These are phyloP conservation scores for Aspergillus brunneoviolaceus DNA, from an alignment of 2,329 filamentous ascomycete species.

Conservation along the genomic window DNA sequence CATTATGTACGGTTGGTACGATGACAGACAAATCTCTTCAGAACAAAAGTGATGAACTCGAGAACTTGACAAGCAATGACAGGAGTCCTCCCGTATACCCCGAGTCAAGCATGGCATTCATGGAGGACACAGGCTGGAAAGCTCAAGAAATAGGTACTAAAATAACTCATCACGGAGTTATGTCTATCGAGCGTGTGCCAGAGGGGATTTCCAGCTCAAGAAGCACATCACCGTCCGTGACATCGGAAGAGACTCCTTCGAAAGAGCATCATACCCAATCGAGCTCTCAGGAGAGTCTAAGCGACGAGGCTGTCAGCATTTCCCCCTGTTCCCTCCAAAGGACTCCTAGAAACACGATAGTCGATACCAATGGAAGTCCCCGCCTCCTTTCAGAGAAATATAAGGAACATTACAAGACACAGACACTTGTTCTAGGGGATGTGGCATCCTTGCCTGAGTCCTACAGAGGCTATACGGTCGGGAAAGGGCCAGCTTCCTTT, in stretches of 20 bases:
- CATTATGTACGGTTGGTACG: neutral
- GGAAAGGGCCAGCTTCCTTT: neutral
- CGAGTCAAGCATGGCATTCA: neutral
- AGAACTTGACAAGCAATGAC: neutral
- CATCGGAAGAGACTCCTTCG: neutral
- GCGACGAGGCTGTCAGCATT: neutral
- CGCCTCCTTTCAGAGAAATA: conserved; percentile 16
- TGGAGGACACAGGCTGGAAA: neutral
- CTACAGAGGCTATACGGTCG: neutral
- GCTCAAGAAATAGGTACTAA: neutral
- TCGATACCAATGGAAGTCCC: conserved; percentile 41
- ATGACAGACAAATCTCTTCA: neutral
- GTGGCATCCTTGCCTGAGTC: neutral
- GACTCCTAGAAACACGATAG: conserved; percentile 23
- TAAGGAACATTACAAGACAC: neutral
- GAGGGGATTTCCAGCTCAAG: neutral
- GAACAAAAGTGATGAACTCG: neutral
- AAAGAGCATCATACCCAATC: neutral
- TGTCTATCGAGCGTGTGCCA: neutral
- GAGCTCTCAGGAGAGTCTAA: neutral
- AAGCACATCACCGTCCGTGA: neutral
- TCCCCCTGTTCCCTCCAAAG: neutral
- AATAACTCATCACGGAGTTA: neutral
- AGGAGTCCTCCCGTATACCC: neutral
- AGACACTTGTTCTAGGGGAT: neutral